A percentile compares a stretch with the other conserved stretches of the same genome.
These are phyloP conservation scores for Acer saccharum DNA, from an alignment of 345 rosid species.

Conservation along the genomic window DNA sequence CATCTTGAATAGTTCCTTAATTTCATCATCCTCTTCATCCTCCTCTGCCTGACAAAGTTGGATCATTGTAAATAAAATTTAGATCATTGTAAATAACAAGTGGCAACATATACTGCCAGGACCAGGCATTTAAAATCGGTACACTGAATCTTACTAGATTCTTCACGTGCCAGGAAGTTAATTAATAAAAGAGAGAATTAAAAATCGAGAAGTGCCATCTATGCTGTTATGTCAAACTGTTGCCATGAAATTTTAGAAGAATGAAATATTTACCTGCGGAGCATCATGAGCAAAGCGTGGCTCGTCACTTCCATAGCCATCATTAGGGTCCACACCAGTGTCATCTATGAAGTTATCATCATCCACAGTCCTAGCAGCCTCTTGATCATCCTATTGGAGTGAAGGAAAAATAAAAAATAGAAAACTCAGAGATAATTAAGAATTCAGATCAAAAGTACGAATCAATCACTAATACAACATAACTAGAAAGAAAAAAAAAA, in stretches of 20 bases:
- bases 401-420: neutral
- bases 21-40: constrained; percentile 87
- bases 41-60: constrained; percentile 70
- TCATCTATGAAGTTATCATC: constrained; percentile 96
- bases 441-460: neutral
- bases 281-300: constrained; percentile 59
- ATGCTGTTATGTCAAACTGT: neutral
- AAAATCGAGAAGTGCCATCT: neutral
- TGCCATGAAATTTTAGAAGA: no score
- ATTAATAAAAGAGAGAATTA: neutral
- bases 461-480: neutral
- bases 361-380: constrained; percentile 78
- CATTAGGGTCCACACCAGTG: constrained; percentile 82
- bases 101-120: neutral
- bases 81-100: neutral
- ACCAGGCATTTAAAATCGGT: neutral
- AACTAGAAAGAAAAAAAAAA: neutral
- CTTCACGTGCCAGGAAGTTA: neutral
- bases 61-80: constrained; percentile 6
- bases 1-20: constrained; percentile 80
- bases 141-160: neutral
- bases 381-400: constrained; percentile 76
- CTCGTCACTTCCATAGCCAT: constrained; percentile 76
- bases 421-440: neutral
- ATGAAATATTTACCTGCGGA: constrained; percentile 62